Evolutionary conservation across 176 grass and related monocot species (phyloP).

Genomic region (Musa beccarii): DNA sequence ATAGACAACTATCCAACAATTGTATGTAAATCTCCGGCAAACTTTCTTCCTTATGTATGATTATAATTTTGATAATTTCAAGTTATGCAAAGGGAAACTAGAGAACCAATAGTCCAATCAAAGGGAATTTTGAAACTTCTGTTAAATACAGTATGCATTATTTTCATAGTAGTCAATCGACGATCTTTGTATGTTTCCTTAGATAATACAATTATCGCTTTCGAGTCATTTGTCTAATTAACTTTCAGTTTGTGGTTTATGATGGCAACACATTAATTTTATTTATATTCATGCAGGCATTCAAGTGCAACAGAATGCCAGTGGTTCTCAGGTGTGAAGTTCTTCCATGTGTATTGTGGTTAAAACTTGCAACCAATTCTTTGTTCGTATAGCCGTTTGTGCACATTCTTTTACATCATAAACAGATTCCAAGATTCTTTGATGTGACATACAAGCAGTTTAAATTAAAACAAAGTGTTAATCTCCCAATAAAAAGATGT

Average conservation of each 20-base stretch:
- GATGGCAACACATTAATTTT: not conserved
- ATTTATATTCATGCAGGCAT: slow-evolving; percentile 40
- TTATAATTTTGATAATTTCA: no score
- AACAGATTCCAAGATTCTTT: not conserved
- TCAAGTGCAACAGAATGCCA: slow-evolving; percentile 48
- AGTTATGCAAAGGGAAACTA: no score
- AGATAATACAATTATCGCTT: not conserved
- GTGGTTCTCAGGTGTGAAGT: slow-evolving; percentile 51
- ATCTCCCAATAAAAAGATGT: not conserved
- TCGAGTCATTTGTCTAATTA: not conserved
- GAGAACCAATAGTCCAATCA: no score
- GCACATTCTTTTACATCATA: not conserved
- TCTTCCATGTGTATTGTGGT: slow-evolving; percentile 13
- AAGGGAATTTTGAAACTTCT: no score
- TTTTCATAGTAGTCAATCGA: not conserved
- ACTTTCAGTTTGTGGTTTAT: not conserved
- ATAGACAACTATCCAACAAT: no score
- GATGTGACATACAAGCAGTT: not conserved
- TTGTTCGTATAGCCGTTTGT: not conserved
- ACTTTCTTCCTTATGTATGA: no score
- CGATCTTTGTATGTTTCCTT: not conserved
- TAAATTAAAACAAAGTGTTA: not conserved
- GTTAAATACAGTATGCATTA: not conserved
- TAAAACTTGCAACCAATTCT: not conserved
- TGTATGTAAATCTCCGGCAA: no score